Evolutionary conservation across 805 yeast genomes (phyloP).

Genomic region (Yarrowia osloensis): DNA sequence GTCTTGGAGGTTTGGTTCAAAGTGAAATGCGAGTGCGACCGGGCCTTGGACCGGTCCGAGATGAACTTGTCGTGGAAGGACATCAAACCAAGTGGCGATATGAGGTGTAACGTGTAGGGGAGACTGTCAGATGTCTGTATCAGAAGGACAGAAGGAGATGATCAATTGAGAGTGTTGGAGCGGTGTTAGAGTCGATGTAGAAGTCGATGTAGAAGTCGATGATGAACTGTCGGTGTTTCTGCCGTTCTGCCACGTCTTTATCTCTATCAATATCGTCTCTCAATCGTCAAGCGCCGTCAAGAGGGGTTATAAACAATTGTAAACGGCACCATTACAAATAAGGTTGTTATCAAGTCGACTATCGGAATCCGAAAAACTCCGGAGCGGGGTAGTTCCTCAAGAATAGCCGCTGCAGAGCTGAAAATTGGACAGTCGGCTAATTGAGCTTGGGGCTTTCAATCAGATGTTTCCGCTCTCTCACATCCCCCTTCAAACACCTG

Average conservation of each 20-base stretch:
- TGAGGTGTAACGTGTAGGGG: background rate
- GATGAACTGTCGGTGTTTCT: too few species aligned
- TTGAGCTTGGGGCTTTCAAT: background rate
- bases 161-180: too few species aligned
- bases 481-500: background rate
- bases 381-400: background rate
- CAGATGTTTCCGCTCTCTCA: background rate
- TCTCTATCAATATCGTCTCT: too few species aligned
- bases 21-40: background rate
- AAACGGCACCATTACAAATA: constrained; percentile 16
- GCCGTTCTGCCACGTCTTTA: too few species aligned
- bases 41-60: constrained; percentile 11
- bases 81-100: too few species aligned
- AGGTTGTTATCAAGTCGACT: constrained; percentile 3
- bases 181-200: too few species aligned
- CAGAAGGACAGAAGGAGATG: too few species aligned
- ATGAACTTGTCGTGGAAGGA: constrained; percentile 18
- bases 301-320: too few species aligned
- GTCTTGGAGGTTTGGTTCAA: background rate
- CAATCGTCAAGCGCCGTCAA: too few species aligned
- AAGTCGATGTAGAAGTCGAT: too few species aligned
- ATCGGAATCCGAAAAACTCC: background rate
- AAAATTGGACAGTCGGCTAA: background rate
- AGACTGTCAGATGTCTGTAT: too few species aligned
- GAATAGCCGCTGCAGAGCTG: background rate